Evolutionary conservation across 352 stramenopile species (phyloP).

Genomic region (Thraustochytrium sp.): DNA sequence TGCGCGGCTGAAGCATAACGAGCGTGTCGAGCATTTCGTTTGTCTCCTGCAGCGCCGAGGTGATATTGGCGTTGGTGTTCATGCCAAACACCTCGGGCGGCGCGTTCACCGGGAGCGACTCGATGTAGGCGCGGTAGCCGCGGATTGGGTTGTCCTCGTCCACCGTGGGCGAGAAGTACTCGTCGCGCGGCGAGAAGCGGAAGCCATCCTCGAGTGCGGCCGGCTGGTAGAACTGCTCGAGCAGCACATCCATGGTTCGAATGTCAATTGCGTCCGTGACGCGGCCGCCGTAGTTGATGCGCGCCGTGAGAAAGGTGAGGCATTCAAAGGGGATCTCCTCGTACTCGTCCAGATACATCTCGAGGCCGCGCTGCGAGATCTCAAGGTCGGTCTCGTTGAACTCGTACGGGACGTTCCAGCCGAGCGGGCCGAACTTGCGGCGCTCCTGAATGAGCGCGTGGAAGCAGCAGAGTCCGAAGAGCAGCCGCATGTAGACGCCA

Average conservation of each 20-base stretch:
- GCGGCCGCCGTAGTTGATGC: slow-evolving; percentile 87
- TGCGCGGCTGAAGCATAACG: slow-evolving; percentile 75
- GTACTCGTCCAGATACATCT: slow-evolving; percentile 64
- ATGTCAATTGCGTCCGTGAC: slow-evolving; percentile 91
- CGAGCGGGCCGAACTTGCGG: slow-evolving; percentile 84
- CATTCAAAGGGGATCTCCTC: slow-evolving; percentile 62
- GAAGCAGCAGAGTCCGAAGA: slow-evolving; percentile 92
- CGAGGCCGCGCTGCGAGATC: slow-evolving; percentile 63
- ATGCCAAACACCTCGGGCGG: slow-evolving; percentile 84
- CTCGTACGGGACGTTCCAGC: slow-evolving; percentile 93
- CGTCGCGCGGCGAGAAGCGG: slow-evolving; percentile 60
- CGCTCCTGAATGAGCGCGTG: slow-evolving; percentile 84
- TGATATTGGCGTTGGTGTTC: slow-evolving; percentile 89
- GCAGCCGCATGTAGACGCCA: slow-evolving; percentile 63
- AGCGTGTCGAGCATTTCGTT: slow-evolving; percentile 81
- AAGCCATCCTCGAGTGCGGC: slow-evolving; percentile 59
- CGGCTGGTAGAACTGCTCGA: slow-evolving; percentile 80
- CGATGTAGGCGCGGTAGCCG: slow-evolving; percentile 86
- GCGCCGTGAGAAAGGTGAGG: slow-evolving; percentile 65
- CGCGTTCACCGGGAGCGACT: slow-evolving; percentile 77
- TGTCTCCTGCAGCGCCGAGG: slow-evolving; percentile 87
- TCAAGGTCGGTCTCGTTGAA: slow-evolving; percentile 92
- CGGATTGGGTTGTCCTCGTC: slow-evolving; percentile 36
- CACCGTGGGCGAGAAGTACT: slow-evolving; percentile 53
- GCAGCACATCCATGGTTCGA: slow-evolving; percentile 79